Conservation (phyloP, 148 eudicot genomes). For the Pharnaceum exiguum region DNA sequence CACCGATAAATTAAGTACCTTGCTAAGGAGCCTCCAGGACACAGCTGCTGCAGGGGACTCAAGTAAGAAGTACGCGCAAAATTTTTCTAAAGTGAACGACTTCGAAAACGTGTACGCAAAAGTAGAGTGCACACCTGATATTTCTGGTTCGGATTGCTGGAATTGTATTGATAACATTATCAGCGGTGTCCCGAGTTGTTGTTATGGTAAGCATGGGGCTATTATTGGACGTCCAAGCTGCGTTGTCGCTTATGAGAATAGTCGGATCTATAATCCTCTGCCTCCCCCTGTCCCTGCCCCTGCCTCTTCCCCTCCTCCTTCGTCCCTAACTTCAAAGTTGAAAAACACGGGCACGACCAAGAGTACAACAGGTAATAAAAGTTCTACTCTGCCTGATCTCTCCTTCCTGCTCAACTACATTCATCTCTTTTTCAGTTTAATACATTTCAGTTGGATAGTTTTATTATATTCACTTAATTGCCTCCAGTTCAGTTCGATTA, state of each 20-base stretch:
- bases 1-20: too few species aligned
- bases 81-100: not conserved
- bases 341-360: too few species aligned
- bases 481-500: too few species aligned
- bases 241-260: conserved; percentile 7
- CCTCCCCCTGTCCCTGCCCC: not conserved
- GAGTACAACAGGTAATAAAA: too few species aligned
- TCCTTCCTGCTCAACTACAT: too few species aligned
- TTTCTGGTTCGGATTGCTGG: conserved; percentile 5
- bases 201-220: conserved; percentile 4
- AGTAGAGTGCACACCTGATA: conserved; percentile 26
- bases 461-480: too few species aligned
- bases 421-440: too few species aligned
- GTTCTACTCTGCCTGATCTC: too few species aligned
- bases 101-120: not conserved
- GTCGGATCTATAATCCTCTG: not conserved
- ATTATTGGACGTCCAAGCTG: conserved; percentile 9
- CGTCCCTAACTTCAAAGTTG: too few species aligned
- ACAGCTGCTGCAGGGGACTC: conserved; percentile 12
- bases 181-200: not conserved
- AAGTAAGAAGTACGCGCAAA: conserved; percentile 12
- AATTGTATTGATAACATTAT: not conserved
- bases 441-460: too few species aligned
- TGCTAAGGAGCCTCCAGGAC: not conserved
- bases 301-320: conserved; percentile 2